Conservation (phyloP, 2,329 filamentous ascomycete genomes). For the Nannizziopsis arthrosporioides region DNA sequence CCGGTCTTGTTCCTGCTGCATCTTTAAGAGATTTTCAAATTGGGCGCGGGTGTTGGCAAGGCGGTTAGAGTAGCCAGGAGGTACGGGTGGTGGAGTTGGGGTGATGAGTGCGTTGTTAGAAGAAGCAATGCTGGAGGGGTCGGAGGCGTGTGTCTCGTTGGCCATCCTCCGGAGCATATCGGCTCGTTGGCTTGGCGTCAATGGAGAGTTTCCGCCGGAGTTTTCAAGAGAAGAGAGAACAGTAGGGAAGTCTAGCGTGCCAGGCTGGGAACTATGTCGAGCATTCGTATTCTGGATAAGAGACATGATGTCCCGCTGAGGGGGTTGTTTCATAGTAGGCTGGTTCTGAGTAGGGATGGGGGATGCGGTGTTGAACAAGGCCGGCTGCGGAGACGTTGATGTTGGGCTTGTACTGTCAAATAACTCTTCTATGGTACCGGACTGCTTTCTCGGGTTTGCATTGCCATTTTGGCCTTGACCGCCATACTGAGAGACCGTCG, state of each 20-base stretch:
- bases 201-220: conserved; percentile 32
- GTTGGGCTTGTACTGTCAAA: conserved; percentile 30
- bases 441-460: background rate
- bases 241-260: conserved; percentile 34
- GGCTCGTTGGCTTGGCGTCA: conserved; percentile 36
- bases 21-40: conserved; percentile 63
- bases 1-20: conserved; percentile 67
- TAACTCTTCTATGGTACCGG: conserved; percentile 34
- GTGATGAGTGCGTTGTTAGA: conserved; percentile 48
- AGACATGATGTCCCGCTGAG: conserved; percentile 39
- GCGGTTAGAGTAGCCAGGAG: conserved; percentile 35
- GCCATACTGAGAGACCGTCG: conserved; percentile 19
- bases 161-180: conserved; percentile 39
- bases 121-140: conserved; percentile 26
- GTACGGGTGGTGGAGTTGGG: conserved; percentile 44
- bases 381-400: conserved; percentile 7
- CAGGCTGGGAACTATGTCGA: conserved; percentile 29
- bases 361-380: conserved; percentile 9
- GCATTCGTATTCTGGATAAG: conserved; percentile 39
- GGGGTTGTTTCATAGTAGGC: conserved; percentile 12
- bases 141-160: conserved; percentile 34
- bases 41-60: conserved; percentile 60
- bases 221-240: conserved; percentile 36
- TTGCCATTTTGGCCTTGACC: background rate
- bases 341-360: conserved; percentile 14